Percentiles rank a stretch among this genome's conserved stretches.
Evolutionary conservation across 1,284 basidiomycete species (phyloP).

Genomic region (Melampsora abietis-canadensis): DNA sequence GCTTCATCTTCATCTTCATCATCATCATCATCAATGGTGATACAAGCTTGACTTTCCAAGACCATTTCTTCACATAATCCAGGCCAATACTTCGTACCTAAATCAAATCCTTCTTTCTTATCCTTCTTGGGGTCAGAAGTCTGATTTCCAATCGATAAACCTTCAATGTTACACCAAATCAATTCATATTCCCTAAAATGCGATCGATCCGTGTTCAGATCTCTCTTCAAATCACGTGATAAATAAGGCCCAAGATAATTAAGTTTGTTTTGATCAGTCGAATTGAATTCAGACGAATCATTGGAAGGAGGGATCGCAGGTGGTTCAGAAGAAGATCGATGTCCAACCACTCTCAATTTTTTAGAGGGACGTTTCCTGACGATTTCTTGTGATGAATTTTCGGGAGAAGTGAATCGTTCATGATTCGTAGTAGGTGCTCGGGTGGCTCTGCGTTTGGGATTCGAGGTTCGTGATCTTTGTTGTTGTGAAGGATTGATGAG

Average conservation of each 20-base stretch:
- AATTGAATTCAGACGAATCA: slow-evolving; percentile 5
- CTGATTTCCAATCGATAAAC: slow-evolving; percentile 1
- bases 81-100: slow-evolving; percentile 36
- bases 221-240: slow-evolving; percentile 16
- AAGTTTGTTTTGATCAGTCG: neutral
- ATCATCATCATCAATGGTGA: slow-evolving; percentile 15
- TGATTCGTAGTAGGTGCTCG: neutral
- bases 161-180: slow-evolving; percentile 28
- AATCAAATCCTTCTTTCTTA: slow-evolving; percentile 4
- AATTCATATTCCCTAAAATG: slow-evolving; percentile 34
- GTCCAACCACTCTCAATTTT: neutral
- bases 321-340: neutral
- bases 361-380: neutral
- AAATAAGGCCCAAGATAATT: slow-evolving; percentile 30
- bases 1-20: neutral
- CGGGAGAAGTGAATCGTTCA: neutral
- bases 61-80: slow-evolving; percentile 19
- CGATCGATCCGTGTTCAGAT: slow-evolving; percentile 22
- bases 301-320: slow-evolving; percentile 5
- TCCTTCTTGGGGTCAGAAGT: neutral
- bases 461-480: neutral
- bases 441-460: neutral
- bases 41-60: slow-evolving; percentile 16
- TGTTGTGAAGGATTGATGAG: slow-evolving; percentile 57
- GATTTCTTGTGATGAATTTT: neutral